Conservation (phyloP, 2,329 filamentous ascomycete genomes). For the Curvularia sp. region DNA sequence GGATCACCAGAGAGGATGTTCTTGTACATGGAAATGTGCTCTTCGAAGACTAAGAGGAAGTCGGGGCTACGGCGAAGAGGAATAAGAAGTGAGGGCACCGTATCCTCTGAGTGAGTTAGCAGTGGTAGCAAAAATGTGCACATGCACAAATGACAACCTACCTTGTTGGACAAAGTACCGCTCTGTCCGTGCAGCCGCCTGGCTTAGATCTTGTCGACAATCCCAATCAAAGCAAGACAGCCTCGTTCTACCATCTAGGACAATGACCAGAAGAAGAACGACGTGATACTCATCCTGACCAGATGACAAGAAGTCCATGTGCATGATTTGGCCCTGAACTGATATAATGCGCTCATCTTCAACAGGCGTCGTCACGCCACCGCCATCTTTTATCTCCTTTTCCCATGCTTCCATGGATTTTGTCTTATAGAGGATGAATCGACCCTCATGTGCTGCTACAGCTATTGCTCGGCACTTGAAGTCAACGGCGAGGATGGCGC, state of each 20-base stretch:
- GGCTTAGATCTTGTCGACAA: conserved; percentile 51
- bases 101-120: conserved; percentile 41
- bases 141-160: conserved; percentile 20
- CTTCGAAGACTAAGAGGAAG: conserved; percentile 51
- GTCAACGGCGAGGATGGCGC: conserved; percentile 77
- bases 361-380: conserved; percentile 64
- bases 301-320: conserved; percentile 85
- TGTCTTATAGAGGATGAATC: conserved; percentile 75
- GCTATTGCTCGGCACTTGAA: conserved; percentile 70
- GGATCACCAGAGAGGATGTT: conserved; percentile 52
- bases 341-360: conserved; percentile 55
- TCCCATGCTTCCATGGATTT: conserved; percentile 63
- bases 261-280: conserved; percentile 73
- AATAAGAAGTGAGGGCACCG: conserved; percentile 50
- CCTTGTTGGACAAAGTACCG: conserved; percentile 36
- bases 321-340: conserved; percentile 75
- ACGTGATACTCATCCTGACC: conserved; percentile 70
- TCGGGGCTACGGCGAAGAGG: conserved; percentile 51
- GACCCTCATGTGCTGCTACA: conserved; percentile 72
- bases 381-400: conserved; percentile 50
- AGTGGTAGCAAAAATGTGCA: neutral
- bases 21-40: conserved; percentile 48
- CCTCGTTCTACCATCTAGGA: conserved; percentile 53
- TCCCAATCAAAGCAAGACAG: conserved; percentile 62
- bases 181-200: conserved; percentile 34